Conservation (phyloP, 164 flowering plant species). For the Warburgia ugandensis region DNA sequence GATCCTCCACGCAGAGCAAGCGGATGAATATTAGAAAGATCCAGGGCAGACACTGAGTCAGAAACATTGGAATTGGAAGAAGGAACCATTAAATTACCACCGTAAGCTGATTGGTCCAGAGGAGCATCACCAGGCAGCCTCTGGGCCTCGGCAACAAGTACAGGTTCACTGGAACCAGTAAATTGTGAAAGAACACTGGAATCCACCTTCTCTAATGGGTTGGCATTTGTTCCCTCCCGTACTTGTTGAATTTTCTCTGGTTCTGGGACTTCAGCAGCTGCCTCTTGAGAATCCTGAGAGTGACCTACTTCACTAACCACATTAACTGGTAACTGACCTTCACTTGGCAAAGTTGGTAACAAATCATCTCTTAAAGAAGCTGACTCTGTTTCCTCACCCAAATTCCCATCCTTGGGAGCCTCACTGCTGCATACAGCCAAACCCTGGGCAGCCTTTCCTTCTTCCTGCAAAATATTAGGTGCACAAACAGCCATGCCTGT, state of each 20-base stretch:
- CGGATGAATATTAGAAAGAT: constrained; percentile 1
- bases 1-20: background rate
- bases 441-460: constrained; percentile 14
- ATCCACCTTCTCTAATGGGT: background rate
- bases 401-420: constrained; percentile 11
- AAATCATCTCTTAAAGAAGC: constrained; percentile 11
- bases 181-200: constrained; percentile 2
- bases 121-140: constrained; percentile 1
- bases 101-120: background rate
- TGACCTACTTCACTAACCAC: constrained; percentile 9
- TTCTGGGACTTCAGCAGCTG: constrained; percentile 12
- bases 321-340: constrained; percentile 16
- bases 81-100: background rate
- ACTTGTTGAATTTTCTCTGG: constrained; percentile 6
- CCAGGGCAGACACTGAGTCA: constrained; percentile 1
- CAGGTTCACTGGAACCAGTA: constrained; percentile 1
- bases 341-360: constrained; percentile 12
- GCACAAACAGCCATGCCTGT: constrained; percentile 7
- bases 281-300: constrained; percentile 13
- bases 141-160: constrained; percentile 2
- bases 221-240: constrained; percentile 3
- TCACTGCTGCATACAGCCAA: constrained; percentile 8
- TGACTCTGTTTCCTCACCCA: constrained; percentile 15
- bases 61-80: constrained; percentile 4
- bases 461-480: constrained; percentile 15